Base-by-base conservation (phyloP, 106 monocot species). In the Triglochin maritima region DNA sequence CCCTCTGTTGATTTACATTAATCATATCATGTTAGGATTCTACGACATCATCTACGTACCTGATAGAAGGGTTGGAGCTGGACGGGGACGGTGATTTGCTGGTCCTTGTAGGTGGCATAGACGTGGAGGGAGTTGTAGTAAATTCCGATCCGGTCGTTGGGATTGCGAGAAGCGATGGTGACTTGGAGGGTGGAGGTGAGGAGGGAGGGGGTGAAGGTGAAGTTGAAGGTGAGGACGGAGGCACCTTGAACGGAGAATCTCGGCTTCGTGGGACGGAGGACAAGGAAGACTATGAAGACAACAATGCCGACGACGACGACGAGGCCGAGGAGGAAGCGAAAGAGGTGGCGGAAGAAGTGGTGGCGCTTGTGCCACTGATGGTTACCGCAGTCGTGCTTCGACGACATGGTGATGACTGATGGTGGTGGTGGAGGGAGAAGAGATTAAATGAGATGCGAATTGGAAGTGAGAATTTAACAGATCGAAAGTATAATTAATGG, bases 221-320 rank as follows among this genome's bases (percentile, higher is more conserved):
- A 17, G 63, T 64, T 64, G 71, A 86, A 78, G 13, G n/a, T 13
- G 69, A 42, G 16, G 58, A 90, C 58, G 46, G 79, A 9, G 47
- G 75, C 70, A 64, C 79, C 80, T 41, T 76, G 78, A 48, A 91
- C 71, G 67, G 65, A 73, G 79, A 90, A 86, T 7, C 61, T 62
- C 47, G 89, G 89, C 54, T 81, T 81, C 10, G 76, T 71, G 15
- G 89, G 89, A 29, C 89, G 89, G 74, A 90, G 86, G 49, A 71
- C 64, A 4, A 90, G 86, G 76, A 74, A 90, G 71, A 86, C 29
- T 47, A 90, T 65, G 59, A 90, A 69, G 53, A 81, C 64, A 69
- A 77, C 53, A 67, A 85, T 43, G 72, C 76, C 73, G 59, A 79
- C 56, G 47, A 85, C 0, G 70, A 89, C 17, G 63, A 85, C 41